These are phyloP conservation scores for Mycocentrospora acerina DNA, from an alignment of 2,329 filamentous ascomycete species.

Conservation along the genomic window DNA sequence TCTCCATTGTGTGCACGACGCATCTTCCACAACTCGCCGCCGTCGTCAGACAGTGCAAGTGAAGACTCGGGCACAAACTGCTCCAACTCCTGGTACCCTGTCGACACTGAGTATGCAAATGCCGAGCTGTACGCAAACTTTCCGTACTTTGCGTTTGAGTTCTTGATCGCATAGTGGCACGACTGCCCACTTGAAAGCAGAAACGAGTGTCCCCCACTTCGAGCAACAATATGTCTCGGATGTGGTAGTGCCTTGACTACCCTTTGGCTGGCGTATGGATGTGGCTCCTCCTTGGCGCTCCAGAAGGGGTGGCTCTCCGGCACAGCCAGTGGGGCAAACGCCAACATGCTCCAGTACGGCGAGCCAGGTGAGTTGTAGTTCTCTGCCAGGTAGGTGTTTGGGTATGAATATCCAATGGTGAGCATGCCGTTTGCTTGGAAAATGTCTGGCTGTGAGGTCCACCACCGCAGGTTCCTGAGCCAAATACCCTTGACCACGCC, in stretches of 20 bases:
- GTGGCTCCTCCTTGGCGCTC: constrained; percentile 66
- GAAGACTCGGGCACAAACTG: constrained; percentile 76
- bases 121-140: constrained; percentile 75
- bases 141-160: constrained; percentile 79
- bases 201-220: constrained; percentile 73
- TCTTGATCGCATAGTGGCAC: constrained; percentile 81
- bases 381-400: constrained; percentile 79
- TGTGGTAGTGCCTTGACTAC: constrained; percentile 63
- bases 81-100: constrained; percentile 72
- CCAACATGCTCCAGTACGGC: constrained; percentile 77
- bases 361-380: constrained; percentile 78
- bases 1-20: constrained; percentile 65
- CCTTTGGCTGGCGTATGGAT: constrained; percentile 58
- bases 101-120: constrained; percentile 76
- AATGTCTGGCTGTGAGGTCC: constrained; percentile 73
- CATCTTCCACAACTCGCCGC: constrained; percentile 77
- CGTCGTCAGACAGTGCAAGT: constrained; percentile 74
- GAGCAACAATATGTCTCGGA: constrained; percentile 72
- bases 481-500: constrained; percentile 77
- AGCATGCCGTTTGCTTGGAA: constrained; percentile 75
- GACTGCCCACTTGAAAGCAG: constrained; percentile 71
- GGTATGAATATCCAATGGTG: constrained; percentile 75
- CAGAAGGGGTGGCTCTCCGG: constrained; percentile 73
- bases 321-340: constrained; percentile 72
- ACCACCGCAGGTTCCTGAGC: constrained; percentile 74